A percentile compares a stretch with the other conserved stretches of the same genome.
These are phyloP conservation scores for Agrocybe praecox DNA, from an alignment of 768 basidiomycete species.

Conservation along the genomic window DNA sequence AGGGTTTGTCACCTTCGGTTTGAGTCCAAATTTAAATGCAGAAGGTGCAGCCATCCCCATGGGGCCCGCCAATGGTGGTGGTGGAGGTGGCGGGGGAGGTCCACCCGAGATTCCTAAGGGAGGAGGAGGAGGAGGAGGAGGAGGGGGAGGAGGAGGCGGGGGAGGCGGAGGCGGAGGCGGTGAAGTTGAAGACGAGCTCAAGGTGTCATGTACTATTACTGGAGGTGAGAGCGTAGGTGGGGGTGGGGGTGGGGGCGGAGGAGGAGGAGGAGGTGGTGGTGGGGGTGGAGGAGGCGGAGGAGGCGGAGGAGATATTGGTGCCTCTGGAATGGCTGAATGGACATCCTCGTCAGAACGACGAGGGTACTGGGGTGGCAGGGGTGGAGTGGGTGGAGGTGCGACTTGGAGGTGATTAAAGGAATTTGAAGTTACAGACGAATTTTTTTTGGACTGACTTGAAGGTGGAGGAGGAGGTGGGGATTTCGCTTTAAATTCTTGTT, in stretches of 20 bases:
- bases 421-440: conserved; percentile 3
- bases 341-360: too few species aligned
- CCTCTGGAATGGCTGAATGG: conserved; percentile 22
- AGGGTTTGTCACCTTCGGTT: conserved; percentile 42
- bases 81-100: conserved; percentile 18
- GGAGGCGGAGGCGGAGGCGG: conserved; percentile 46
- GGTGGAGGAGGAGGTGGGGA: conserved; percentile 68
- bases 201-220: conserved; percentile 37
- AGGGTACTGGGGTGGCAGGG: conserved; percentile 41
- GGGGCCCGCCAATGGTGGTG: conserved; percentile 25
- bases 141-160: conserved; percentile 40
- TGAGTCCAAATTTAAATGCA: conserved; percentile 32
- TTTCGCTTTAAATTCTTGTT: conserved; percentile 72
- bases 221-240: conserved; percentile 37
- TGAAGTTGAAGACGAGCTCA: conserved; percentile 1
- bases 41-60: conserved; percentile 31
- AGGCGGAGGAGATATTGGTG: conserved; percentile 22
- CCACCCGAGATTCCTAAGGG: conserved; percentile 36
- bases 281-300: conserved; percentile 24
- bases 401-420: conserved; percentile 33
- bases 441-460: conserved; percentile 35
- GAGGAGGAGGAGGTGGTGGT: conserved; percentile 29
- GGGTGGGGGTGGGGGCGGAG: conserved; percentile 45
- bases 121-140: conserved; percentile 43
- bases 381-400: conserved; percentile 36